These are phyloP conservation scores for Massariosphaeria phaeospora DNA, from an alignment of 495 filamentous ascomycete species.

Conservation along the genomic window DNA sequence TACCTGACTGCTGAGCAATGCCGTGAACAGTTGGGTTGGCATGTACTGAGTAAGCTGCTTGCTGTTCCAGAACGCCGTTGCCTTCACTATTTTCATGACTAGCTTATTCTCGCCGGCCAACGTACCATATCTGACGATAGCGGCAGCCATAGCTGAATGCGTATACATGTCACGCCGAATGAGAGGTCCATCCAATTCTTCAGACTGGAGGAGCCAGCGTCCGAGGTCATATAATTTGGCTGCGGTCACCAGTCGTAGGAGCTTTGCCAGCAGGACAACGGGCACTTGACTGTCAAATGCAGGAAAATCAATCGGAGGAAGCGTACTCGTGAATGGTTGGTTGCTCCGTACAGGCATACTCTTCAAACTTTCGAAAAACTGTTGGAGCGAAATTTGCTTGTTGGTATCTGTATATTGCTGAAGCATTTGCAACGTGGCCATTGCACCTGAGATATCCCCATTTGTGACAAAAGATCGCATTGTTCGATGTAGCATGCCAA, in stretches of 20 bases:
- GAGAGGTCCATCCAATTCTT: constrained; percentile 54
- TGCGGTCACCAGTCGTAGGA: constrained; percentile 52
- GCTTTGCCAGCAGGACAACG: constrained; percentile 43
- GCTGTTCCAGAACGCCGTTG: constrained; percentile 5
- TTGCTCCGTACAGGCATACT: not conserved
- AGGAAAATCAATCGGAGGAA: constrained; percentile 32
- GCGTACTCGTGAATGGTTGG: constrained; percentile 3
- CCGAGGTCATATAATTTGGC: constrained; percentile 49
- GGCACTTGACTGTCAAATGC: constrained; percentile 47
- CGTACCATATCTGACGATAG: constrained; percentile 55
- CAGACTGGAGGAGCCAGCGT: constrained; percentile 51
- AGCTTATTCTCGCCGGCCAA: constrained; percentile 49
- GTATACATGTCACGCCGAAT: constrained; percentile 48
- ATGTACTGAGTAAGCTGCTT: constrained; percentile 2
- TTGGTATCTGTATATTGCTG: constrained; percentile 38
- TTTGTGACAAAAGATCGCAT: constrained; percentile 30
- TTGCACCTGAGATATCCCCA: constrained; percentile 32
- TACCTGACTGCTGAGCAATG: constrained; percentile 51
- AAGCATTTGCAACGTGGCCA: constrained; percentile 31
- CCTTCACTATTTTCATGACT: constrained; percentile 43
- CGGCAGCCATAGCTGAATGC: constrained; percentile 48
- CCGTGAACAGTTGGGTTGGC: constrained; percentile 44
- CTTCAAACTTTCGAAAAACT: constrained; percentile 32
- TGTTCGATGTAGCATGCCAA: constrained; percentile 37
- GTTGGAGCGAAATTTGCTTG: constrained; percentile 32